Base-by-base conservation (phyloP, 768 basidiomycete genomes). In the Leccinum boreale region DNA sequence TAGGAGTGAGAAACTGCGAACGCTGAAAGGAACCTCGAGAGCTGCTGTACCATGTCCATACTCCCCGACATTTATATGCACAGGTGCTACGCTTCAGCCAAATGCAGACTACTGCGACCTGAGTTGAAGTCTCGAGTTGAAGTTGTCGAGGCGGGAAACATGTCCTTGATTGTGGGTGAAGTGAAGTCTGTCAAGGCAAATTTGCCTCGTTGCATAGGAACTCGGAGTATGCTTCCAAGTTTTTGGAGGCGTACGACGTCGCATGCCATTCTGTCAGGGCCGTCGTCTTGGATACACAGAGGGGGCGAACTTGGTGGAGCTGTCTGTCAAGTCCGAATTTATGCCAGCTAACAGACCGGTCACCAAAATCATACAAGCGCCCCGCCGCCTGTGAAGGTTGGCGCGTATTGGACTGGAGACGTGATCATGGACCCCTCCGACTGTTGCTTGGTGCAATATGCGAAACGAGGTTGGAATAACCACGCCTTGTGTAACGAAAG, bases 61-160 rank as follows among this genome's bases (percentile, higher is more conserved):
- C 2, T 35, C 24, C 24, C 19, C 24, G 49, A 47, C 1, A 15
- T 42, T 57, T 65, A 60, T 66, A 66, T 36, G 2, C 15, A 15
- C 19, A 3, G 29, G 45, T 31, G n/a, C 9, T 35, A 31, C 39
- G 3, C 39, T 14, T 29, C 2, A 26, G 5, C 29, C 23, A 44
- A 47, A 52, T 14, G 49, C 23, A 24, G 46, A 50, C n/a, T 28
- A 35, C 24, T 10, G 19, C 48, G 7, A 50, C 46, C 55, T 58
- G 58, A 55, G 58, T 45, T 12, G 11, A 26, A 5, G n/a, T 8
- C 48, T 46, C 42, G 24, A 10, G n/a, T 23, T 47, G 24, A 26
- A 17, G 4, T 23, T 17, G 11, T 12, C 15, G 12, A 19, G 17
- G 19, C 21, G 52, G 12, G 26, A 23, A 14, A 9, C 15, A 10